Base-by-base conservation (phyloP, 2,329 filamentous ascomycete genomes). In the Fusarium newnesense region DNA sequence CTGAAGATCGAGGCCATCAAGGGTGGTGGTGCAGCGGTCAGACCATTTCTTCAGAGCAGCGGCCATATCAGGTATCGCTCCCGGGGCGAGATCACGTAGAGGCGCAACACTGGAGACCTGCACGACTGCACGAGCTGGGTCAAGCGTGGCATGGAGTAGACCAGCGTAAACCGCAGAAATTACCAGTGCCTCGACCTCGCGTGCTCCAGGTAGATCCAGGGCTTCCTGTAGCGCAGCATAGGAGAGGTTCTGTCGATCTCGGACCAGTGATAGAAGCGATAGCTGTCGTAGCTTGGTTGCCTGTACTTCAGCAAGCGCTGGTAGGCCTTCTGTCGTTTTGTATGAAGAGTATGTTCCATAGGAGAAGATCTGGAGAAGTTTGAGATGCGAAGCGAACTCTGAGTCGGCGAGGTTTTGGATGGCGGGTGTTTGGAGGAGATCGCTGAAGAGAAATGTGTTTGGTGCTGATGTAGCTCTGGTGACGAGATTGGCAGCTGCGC, bases 371-470 rank as follows among this genome's bases (percentile, higher is more conserved):
- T 95, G 89, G 49, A 99, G 91, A 19, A 97, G 88, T 4, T 86
- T 89, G 57, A 96, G 87, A 82, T 94, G 84, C 7, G 84, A 76
- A 4, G 87, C 84, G 77, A 92, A 89, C 54, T 97, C 92, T 40
- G 81, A 81, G 43, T 90, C 81, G 43, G 86, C 86, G 49, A 98
- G 90, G 18, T 89, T 87, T 82, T 96, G 93, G 75, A 98, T 91
- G 76, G 94, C 91, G 0, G 93, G 90, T 2, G 91, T 91, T 77
- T 93, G 88, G 42, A 99, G 91, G n/a, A 99, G 91, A 84, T 98
- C 96, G 75, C 93, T 90, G 85, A 99, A 99, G 83, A 98, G 89
- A 82, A 92, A 99, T 74, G 95, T 97, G 82, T 95, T 94, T 34
- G 93, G 91, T 63, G 92, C 92, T n/a, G 94, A 95, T 57, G 95